Evolutionary conservation across 495 filamentous ascomycete genomes (phyloP).

Genomic region (Cercophora sp.): DNA sequence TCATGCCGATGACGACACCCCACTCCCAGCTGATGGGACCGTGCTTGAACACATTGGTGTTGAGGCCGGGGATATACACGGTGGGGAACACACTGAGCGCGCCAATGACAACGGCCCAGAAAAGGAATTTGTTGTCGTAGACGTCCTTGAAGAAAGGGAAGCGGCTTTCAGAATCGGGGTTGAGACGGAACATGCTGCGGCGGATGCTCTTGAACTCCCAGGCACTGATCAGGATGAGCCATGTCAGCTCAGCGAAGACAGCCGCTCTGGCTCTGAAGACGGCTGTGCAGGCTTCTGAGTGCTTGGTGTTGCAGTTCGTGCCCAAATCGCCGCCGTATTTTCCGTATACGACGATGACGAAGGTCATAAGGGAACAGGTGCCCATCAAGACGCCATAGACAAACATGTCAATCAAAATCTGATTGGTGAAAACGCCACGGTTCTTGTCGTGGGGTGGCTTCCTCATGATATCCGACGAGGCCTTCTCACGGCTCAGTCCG

Average conservation of each 20-base stretch:
- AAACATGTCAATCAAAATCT: constrained; percentile 69
- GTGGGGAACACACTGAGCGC: constrained; percentile 66
- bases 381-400: constrained; percentile 71
- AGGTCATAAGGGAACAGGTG: constrained; percentile 60
- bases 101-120: constrained; percentile 67
- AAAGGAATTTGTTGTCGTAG: constrained; percentile 68
- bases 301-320: constrained; percentile 59
- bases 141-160: constrained; percentile 61
- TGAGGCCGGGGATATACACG: constrained; percentile 69
- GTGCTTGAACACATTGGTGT: constrained; percentile 70
- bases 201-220: constrained; percentile 75
- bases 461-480: constrained; percentile 63
- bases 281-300: constrained; percentile 49
- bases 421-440: constrained; percentile 64
- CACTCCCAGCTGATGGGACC: constrained; percentile 71
- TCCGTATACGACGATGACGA: constrained; percentile 66
- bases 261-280: constrained; percentile 76
- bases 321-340: constrained; percentile 55
- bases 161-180: constrained; percentile 46
- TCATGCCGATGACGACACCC: constrained; percentile 57
- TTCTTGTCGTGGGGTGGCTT: constrained; percentile 65
- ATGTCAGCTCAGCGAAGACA: constrained; percentile 72
- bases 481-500: constrained; percentile 67
- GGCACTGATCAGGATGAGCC: constrained; percentile 66
- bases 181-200: constrained; percentile 64